Conservation (phyloP, 257 asterid species). For the Leptodermis oblonga region DNA sequence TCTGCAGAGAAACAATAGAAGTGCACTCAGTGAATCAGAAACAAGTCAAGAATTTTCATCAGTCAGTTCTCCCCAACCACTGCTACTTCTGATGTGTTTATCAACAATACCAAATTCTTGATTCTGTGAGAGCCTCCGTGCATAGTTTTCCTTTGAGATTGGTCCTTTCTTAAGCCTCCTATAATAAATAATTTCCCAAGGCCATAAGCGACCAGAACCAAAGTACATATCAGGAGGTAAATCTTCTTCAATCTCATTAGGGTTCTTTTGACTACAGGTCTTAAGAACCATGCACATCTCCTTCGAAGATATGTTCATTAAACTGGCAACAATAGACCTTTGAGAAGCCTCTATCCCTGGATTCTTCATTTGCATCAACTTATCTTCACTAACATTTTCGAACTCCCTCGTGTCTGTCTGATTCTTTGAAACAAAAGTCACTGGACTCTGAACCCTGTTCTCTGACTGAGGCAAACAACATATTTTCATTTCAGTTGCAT, state of each 20-base stretch:
- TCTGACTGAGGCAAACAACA: constrained; percentile 14
- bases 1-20: constrained; percentile 14
- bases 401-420: constrained; percentile 17
- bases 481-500: constrained; percentile 13
- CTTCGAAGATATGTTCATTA: constrained; percentile 33
- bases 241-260: constrained; percentile 32
- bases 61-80: constrained; percentile 51
- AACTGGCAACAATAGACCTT: constrained; percentile 22
- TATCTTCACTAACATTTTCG: constrained; percentile 15
- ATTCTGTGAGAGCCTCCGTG: constrained; percentile 44
- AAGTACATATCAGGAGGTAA: constrained; percentile 42
- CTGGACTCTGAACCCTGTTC: constrained; percentile 17
- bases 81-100: constrained; percentile 54
- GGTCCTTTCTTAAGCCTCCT: constrained; percentile 46
- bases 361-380: constrained; percentile 3
- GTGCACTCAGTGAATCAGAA: background rate
- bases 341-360: constrained; percentile 13
- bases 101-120: constrained; percentile 48
- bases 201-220: constrained; percentile 69
- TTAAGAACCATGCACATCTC: constrained; percentile 39
- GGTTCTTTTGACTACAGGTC: constrained; percentile 34
- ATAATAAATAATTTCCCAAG: constrained; percentile 56
- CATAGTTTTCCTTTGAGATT: constrained; percentile 45
- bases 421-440: constrained; percentile 14
- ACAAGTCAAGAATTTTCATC: constrained; percentile 26